phyloP scores from a whole-genome alignment of 2,329 filamentous ascomycete species.

The Colletotrichum kahawae region DNA sequence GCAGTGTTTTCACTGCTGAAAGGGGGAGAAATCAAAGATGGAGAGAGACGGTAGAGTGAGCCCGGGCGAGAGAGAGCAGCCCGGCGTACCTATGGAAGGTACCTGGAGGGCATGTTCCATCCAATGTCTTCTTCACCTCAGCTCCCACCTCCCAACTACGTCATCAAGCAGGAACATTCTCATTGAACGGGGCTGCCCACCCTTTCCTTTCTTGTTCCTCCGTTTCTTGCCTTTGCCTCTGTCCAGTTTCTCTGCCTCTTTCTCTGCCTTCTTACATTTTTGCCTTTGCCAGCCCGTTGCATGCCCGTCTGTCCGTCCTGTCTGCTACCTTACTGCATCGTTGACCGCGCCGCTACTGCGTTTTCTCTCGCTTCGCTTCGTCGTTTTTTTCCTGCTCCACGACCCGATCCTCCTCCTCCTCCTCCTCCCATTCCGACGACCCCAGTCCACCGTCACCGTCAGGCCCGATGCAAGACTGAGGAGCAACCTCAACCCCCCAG shows the following conservation, averaged over 20 bases:
- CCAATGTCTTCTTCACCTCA: background rate
- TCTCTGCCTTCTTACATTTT: background rate
- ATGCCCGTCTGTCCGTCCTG: background rate
- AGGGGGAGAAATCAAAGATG: background rate
- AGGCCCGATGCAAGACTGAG: constrained; percentile 1
- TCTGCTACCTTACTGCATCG: background rate
- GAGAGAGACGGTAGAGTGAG: background rate
- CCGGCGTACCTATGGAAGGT: background rate
- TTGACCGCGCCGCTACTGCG: background rate
- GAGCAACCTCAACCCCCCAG: background rate
- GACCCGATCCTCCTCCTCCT: background rate
- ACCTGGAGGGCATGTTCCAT: background rate
- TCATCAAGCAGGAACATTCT: constrained; percentile 8
- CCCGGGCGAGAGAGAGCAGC: background rate
- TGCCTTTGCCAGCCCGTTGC: background rate
- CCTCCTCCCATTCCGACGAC: background rate
- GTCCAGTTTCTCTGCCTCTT: background rate
- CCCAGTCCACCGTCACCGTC: background rate
- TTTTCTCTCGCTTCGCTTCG: background rate
- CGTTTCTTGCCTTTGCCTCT: background rate
- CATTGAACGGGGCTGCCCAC: constrained; percentile 4
- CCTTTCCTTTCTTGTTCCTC: constrained; percentile 18
- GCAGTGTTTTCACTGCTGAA: background rate
- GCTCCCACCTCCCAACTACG: constrained; percentile 4
- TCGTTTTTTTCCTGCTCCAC: background rate